Conservation (phyloP, 352 stramenopile genomes). For the Phytophthora uliginosa region DNA sequence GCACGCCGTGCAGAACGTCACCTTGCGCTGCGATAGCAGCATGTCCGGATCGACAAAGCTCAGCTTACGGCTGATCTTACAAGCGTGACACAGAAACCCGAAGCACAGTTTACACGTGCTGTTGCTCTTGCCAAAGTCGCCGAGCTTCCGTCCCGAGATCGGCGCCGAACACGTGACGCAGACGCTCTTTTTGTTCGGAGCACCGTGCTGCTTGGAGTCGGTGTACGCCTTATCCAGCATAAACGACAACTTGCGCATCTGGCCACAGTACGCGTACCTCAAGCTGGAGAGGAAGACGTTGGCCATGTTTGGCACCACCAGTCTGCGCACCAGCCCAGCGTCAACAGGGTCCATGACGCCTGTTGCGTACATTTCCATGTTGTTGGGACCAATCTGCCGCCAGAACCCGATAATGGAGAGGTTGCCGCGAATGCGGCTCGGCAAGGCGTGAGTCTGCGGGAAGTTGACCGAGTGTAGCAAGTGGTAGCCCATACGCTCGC, state of each 20-base stretch:
- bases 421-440: constrained; percentile 51
- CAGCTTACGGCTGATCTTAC: constrained; percentile 37
- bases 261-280: constrained; percentile 34
- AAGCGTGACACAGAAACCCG: constrained; percentile 37
- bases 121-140: constrained; percentile 38
- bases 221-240: constrained; percentile 33
- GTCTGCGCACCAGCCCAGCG: constrained; percentile 34
- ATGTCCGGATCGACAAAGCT: constrained; percentile 45
- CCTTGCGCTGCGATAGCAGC: constrained; percentile 38
- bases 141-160: constrained; percentile 21
- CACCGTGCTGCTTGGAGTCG: constrained; percentile 29
- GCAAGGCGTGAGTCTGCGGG: constrained; percentile 29
- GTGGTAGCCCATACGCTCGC: constrained; percentile 41
- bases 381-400: constrained; percentile 44
- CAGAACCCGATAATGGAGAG: constrained; percentile 62
- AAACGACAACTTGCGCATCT: constrained; percentile 44
- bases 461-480: constrained; percentile 36
- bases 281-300: constrained; percentile 28
- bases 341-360: constrained; percentile 38
- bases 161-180: constrained; percentile 39
- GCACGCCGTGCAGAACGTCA: constrained; percentile 42
- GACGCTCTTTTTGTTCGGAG: constrained; percentile 35
- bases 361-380: constrained; percentile 52
- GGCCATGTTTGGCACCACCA: constrained; percentile 32
- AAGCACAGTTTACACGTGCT: constrained; percentile 38